Conservation (phyloP, 106 monocot species). For the Acorus calamus region DNA sequence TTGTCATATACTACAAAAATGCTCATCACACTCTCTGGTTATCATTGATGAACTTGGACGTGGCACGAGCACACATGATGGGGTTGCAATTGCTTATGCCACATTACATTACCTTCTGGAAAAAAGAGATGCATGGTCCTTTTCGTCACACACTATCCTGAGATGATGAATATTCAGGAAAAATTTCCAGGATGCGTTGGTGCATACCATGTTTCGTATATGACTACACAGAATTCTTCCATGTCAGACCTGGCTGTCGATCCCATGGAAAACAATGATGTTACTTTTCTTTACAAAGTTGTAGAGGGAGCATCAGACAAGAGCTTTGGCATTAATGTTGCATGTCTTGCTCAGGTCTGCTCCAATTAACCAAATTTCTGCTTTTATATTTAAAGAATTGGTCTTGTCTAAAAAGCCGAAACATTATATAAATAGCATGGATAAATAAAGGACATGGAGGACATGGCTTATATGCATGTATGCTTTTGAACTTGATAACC, state of each 20-base stretch:
- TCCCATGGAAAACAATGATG: slow-evolving; percentile 19
- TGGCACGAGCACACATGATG: slow-evolving; percentile 96
- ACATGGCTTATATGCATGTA: too few relatives aligned
- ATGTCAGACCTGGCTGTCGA: slow-evolving; percentile 10
- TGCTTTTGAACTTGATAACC: too few relatives aligned
- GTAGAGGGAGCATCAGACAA: slow-evolving; percentile 75
- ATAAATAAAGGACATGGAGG: too few relatives aligned
- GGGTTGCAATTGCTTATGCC: slow-evolving; percentile 92
- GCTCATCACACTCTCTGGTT: slow-evolving; percentile 72
- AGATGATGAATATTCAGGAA: slow-evolving; percentile 58
- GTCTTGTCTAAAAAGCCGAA: too few relatives aligned
- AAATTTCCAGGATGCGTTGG: slow-evolving; percentile 64
- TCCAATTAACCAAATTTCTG: not conserved
- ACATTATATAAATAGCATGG: too few relatives aligned
- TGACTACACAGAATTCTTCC: slow-evolving; percentile 32
- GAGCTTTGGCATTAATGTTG: slow-evolving; percentile 98
- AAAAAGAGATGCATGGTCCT: slow-evolving; percentile 69
- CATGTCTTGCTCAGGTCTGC: slow-evolving; percentile 82
- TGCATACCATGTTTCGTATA: slow-evolving; percentile 82
- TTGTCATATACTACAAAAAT: slow-evolving; percentile 54
- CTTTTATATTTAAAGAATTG: not conserved
- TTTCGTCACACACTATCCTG: slow-evolving; percentile 94
- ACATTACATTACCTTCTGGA: slow-evolving; percentile 63
- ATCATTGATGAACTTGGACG: slow-evolving; percentile 97
- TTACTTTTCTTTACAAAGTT: slow-evolving; percentile 92